Evolutionary conservation across 495 filamentous ascomycete genomes (phyloP).

Genomic region (Penicillium egyptiacum): DNA sequence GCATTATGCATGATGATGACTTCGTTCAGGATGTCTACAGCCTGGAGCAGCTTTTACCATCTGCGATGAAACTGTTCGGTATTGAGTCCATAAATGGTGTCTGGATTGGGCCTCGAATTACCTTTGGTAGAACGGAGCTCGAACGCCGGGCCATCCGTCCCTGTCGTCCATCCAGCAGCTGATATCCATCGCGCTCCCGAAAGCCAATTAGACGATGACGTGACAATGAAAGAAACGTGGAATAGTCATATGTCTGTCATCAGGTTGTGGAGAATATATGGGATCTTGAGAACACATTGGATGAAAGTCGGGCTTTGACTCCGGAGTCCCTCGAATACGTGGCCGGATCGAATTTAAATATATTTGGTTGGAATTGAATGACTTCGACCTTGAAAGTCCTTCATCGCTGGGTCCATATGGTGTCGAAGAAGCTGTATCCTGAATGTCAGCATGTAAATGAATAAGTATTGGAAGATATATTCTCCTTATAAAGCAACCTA

Average conservation of each 20-base stretch:
- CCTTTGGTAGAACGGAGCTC: background rate
- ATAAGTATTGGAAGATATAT: background rate
- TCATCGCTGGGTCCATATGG: background rate
- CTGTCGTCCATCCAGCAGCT: background rate
- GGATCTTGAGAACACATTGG: background rate
- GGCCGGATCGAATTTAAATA: background rate
- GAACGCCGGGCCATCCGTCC: background rate
- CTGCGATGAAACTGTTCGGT: background rate
- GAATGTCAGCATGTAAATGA: background rate
- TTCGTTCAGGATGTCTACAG: background rate
- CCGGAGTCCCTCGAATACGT: background rate
- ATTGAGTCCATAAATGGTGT: background rate
- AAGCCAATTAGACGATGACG: background rate
- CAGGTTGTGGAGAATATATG: background rate
- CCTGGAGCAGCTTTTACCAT: background rate
- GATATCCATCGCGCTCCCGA: background rate
- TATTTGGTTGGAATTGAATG: background rate
- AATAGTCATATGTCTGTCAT: background rate
- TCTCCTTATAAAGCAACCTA: too few species aligned
- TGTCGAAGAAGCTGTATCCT: background rate
- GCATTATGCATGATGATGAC: conserved; percentile 1
- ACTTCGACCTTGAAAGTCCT: background rate
- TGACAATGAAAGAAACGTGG: too few species aligned
- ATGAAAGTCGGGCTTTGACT: background rate
- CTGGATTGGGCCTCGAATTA: background rate